Evolutionary conservation across 2,329 filamentous ascomycete genomes (phyloP).

Genomic region (Pseudogymnoascus pannorum): DNA sequence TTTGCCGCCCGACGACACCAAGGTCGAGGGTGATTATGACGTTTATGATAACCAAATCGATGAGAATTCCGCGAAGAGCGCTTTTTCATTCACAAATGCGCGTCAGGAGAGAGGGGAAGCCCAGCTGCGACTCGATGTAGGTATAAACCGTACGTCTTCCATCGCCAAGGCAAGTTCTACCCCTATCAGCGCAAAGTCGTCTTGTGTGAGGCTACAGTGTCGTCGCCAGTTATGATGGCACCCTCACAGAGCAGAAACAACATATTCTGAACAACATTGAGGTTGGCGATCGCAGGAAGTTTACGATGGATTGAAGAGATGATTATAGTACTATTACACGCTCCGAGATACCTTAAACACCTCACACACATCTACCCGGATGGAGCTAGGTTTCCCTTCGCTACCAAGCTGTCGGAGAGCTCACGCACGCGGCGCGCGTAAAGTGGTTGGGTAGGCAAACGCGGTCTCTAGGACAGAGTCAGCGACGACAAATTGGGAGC

Average conservation of each 20-base stretch:
- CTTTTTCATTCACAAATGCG: background rate
- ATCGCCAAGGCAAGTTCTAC: conserved; percentile 1
- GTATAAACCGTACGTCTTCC: background rate
- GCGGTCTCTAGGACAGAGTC: background rate
- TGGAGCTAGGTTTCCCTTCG: conserved; percentile 6
- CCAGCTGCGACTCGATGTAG: background rate
- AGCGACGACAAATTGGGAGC: background rate
- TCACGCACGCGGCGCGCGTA: conserved; percentile 1
- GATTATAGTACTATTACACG: background rate
- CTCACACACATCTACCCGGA: background rate
- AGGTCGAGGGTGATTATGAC: background rate
- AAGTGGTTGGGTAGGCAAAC: background rate
- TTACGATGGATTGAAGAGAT: background rate
- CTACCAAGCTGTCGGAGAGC: conserved; percentile 5
- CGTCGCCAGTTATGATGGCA: background rate
- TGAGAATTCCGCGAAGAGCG: background rate
- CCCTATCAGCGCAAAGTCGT: conserved; percentile 1
- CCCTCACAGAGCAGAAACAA: background rate
- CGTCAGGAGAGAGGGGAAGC: background rate
- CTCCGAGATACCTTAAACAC: conserved; percentile 3
- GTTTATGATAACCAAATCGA: background rate
- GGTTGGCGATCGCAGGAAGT: background rate
- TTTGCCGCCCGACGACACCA: background rate
- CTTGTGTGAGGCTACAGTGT: background rate
- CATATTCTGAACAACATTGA: background rate